Conservation (phyloP, 108 stramenopile species). For the Cyclotella cryptica region DNA sequence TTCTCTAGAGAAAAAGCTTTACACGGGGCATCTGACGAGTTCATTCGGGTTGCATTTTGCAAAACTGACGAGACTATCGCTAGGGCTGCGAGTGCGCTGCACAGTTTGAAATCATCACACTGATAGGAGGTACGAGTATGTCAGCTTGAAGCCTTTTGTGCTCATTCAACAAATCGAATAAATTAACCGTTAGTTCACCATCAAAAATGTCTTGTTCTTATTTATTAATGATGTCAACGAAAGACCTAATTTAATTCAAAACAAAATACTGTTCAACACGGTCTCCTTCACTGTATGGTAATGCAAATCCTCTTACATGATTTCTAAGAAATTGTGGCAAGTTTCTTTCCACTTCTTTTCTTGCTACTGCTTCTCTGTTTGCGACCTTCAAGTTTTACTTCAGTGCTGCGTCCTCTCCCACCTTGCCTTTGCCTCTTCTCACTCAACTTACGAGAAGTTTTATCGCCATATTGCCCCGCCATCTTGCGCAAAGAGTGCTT, state of each 20-base stretch:
- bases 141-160: neutral
- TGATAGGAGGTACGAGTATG: neutral
- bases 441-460: constrained; percentile 36
- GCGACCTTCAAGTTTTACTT: neutral
- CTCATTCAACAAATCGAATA: neutral
- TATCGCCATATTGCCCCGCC: constrained; percentile 35
- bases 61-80: constrained; percentile 94
- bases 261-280: no score
- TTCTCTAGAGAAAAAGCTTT: constrained; percentile 74
- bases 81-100: constrained; percentile 76
- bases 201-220: no score
- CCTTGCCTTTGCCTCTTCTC: constrained; percentile 26
- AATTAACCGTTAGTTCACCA: neutral
- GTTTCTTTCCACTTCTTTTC: constrained; percentile 38
- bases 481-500: constrained; percentile 29
- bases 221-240: no score
- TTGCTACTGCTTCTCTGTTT: constrained; percentile 50
- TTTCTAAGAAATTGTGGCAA: constrained; percentile 11
- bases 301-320: no score
- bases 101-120: constrained; percentile 17
- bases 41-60: constrained; percentile 97
- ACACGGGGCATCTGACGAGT: constrained; percentile 75
- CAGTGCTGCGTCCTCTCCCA: constrained; percentile 10
- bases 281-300: no score
- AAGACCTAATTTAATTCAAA: no score